Conservation (phyloP, 2,329 filamentous ascomycete genomes). For the Fusarium foetens region DNA sequence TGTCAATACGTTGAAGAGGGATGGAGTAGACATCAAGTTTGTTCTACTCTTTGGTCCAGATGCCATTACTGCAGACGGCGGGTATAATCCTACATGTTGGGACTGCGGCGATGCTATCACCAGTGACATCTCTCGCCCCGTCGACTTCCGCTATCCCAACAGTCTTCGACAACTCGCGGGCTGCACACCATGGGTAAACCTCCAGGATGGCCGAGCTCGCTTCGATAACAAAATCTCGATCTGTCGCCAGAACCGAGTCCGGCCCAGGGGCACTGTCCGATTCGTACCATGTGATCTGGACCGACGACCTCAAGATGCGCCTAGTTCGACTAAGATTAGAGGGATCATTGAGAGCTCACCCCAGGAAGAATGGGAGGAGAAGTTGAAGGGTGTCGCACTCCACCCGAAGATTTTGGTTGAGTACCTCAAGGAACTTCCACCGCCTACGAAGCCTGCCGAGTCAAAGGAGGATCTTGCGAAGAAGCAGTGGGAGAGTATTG, state of each 20-base stretch:
- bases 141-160: slow-evolving; percentile 41
- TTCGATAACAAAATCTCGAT: slow-evolving; percentile 20
- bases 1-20: background rate
- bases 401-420: slow-evolving; percentile 15
- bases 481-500: background rate
- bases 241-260: slow-evolving; percentile 20
- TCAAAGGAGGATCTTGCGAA: background rate
- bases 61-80: slow-evolving; percentile 16
- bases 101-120: slow-evolving; percentile 40
- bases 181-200: slow-evolving; percentile 33
- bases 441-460: background rate
- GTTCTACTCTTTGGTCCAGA: slow-evolving; percentile 43
- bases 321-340: slow-evolving; percentile 42
- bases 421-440: slow-evolving; percentile 5
- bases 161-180: slow-evolving; percentile 38
- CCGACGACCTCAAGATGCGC: background rate
- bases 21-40: slow-evolving; percentile 36
- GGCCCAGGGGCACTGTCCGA: slow-evolving; percentile 29
- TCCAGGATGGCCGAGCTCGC: background rate
- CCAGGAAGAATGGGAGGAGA: background rate
- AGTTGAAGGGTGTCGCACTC: slow-evolving; percentile 5
- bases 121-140: slow-evolving; percentile 39
- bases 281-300: slow-evolving; percentile 25
- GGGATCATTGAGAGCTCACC: slow-evolving; percentile 16
- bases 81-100: slow-evolving; percentile 36